These are phyloP conservation scores for Sabuloglossum arenarium DNA, from an alignment of 495 filamentous ascomycete genomes.

Conservation along the genomic window DNA sequence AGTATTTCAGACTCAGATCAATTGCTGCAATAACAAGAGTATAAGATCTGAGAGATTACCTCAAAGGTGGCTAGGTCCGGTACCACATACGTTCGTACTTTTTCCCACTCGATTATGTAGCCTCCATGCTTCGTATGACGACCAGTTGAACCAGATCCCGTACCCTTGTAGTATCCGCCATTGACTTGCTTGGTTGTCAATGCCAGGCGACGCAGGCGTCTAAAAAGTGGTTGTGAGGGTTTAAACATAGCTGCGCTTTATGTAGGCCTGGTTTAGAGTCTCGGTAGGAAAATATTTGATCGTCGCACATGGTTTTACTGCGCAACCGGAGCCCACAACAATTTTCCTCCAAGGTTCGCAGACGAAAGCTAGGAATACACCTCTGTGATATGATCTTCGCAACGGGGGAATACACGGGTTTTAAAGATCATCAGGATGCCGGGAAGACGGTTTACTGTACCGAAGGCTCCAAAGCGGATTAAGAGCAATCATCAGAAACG, in stretches of 20 bases:
- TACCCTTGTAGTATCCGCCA: conserved; percentile 96
- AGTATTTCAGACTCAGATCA: not conserved
- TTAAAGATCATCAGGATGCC: not conserved
- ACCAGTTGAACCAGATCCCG: conserved; percentile 67
- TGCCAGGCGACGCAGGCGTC: conserved; percentile 40
- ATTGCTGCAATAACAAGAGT: not conserved
- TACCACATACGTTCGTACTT: conserved; percentile 78
- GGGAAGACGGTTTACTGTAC: not conserved
- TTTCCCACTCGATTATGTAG: conserved; percentile 62
- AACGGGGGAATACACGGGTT: not conserved
- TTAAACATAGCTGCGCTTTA: conserved; percentile 28
- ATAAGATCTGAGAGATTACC: conserved; percentile 24
- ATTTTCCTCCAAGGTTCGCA: not conserved
- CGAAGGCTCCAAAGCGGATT: not conserved
- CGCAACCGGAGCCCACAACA: not conserved
- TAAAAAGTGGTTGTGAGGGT: conserved; percentile 48
- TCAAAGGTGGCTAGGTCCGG: conserved; percentile 50
- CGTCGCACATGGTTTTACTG: not conserved
- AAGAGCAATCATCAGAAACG: conserved; percentile 21
- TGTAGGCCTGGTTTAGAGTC: not conserved
- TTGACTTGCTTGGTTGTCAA: conserved; percentile 84
- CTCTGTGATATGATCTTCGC: not conserved
- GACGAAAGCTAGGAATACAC: not conserved
- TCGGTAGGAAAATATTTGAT: not conserved
- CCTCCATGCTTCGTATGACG: conserved; percentile 66